Percentiles rank a stretch among this genome's conserved stretches.
These are phyloP conservation scores for Claviceps humidiphila DNA, from an alignment of 2,329 filamentous ascomycete species.

Conservation along the genomic window DNA sequence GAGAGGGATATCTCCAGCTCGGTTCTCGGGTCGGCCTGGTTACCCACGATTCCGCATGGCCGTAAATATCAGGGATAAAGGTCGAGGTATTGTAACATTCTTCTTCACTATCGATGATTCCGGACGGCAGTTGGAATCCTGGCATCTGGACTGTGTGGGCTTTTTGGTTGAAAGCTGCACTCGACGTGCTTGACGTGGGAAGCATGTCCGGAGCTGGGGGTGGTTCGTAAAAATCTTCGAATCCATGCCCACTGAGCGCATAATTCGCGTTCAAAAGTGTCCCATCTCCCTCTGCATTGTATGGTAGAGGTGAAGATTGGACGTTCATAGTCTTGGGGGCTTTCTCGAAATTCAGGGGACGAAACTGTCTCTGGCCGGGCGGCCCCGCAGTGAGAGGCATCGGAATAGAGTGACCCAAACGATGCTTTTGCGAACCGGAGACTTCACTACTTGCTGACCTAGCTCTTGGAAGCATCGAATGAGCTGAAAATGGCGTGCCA, in stretches of 20 bases:
- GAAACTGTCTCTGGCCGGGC: conserved; percentile 38
- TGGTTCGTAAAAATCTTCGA: conserved; percentile 8
- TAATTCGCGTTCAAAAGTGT: conserved; percentile 11
- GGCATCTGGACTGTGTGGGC: neutral
- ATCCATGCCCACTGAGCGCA: conserved; percentile 12
- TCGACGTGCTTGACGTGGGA: neutral
- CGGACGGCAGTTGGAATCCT: neutral
- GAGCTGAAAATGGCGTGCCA: neutral
- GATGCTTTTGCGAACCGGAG: conserved; percentile 9
- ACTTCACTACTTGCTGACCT: conserved; percentile 1
- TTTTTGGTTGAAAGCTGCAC: neutral
- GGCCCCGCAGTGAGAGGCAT: conserved; percentile 40
- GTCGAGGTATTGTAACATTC: neutral
- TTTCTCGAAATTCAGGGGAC: conserved; percentile 28
- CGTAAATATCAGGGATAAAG: neutral
- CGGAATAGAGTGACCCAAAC: conserved; percentile 28
- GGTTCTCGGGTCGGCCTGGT: neutral
- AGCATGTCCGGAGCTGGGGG: neutral
- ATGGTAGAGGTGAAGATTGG: conserved; percentile 2
- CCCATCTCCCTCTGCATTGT: conserved; percentile 13
- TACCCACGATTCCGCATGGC: neutral
- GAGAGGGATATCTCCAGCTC: conserved; percentile 2
- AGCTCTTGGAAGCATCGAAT: neutral
- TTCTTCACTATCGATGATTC: neutral
- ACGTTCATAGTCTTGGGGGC: conserved; percentile 18